Conservation (phyloP, 768 basidiomycete genomes). For the Clitopilus hobsonii region DNA sequence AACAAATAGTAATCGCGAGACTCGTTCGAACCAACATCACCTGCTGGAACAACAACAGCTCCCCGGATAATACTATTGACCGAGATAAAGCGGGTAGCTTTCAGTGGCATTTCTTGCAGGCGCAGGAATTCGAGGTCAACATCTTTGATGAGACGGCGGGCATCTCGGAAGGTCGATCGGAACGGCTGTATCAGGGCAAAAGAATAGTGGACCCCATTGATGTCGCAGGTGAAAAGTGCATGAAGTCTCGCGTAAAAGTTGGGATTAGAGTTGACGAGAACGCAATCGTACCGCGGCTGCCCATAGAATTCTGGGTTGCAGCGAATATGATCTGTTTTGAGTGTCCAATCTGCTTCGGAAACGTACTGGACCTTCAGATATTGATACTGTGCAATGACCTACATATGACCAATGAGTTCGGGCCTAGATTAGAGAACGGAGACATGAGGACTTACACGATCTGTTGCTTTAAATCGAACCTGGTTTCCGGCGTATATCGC, state of each 20-base stretch:
- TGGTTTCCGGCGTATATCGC: no score
- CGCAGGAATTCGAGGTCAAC: conserved; percentile 5
- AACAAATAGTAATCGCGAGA: conserved; percentile 7
- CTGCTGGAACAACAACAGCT: conserved; percentile 6
- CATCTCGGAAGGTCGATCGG: background rate
- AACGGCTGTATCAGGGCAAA: conserved; percentile 9
- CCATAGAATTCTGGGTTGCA: conserved; percentile 25
- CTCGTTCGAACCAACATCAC: background rate
- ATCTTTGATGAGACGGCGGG: conserved; percentile 1
- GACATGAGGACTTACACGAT: background rate
- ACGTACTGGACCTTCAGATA: conserved; percentile 22
- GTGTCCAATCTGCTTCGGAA: conserved; percentile 21
- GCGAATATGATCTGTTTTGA: conserved; percentile 19
- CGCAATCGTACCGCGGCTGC: conserved; percentile 18
- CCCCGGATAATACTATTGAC: conserved; percentile 5
- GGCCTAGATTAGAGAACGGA: background rate
- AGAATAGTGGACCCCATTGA: conserved; percentile 2
- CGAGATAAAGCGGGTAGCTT: conserved; percentile 6
- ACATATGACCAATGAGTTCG: background rate
- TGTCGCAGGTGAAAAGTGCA: conserved; percentile 5
- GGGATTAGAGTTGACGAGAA: conserved; percentile 2
- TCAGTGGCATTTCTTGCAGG: background rate
- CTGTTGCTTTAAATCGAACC: background rate
- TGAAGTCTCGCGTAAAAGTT: conserved; percentile 3
- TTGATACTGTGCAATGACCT: conserved; percentile 17